These are phyloP conservation scores for Blastobotrys malaysiensis DNA, from an alignment of 1,139 yeast genomes.

Conservation along the genomic window DNA sequence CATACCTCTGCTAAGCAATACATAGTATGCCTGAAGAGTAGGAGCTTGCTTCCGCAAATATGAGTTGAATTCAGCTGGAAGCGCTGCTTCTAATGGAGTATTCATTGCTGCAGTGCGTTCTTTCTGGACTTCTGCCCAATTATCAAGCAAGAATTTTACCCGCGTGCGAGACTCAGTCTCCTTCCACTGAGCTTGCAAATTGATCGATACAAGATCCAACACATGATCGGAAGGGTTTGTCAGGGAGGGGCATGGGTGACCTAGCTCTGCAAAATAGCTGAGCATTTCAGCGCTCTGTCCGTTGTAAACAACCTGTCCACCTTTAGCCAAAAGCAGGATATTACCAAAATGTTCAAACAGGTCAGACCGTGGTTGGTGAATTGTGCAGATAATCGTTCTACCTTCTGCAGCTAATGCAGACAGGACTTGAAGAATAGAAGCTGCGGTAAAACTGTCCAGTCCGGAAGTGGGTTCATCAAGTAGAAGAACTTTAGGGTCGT, in stretches of 20 bases:
- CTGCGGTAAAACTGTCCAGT: slow-evolving; percentile 73
- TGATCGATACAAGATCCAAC: slow-evolving; percentile 59
- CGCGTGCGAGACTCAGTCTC: slow-evolving; percentile 37
- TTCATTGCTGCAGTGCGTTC: slow-evolving; percentile 2
- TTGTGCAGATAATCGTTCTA: slow-evolving; percentile 70
- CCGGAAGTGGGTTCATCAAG: slow-evolving; percentile 91
- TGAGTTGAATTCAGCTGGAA: slow-evolving; percentile 18
- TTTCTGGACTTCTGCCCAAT: slow-evolving; percentile 23
- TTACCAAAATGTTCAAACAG: slow-evolving; percentile 61
- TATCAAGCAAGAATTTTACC: slow-evolving; percentile 27
- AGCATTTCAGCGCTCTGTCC: slow-evolving; percentile 39
- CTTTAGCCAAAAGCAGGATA: slow-evolving; percentile 60
- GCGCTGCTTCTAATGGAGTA: not conserved
- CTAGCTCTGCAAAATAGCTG: slow-evolving; percentile 41
- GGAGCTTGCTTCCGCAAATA: slow-evolving; percentile 30
- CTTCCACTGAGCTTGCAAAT: slow-evolving; percentile 34
- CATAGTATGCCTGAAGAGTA: slow-evolving; percentile 36
- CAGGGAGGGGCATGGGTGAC: slow-evolving; percentile 51
- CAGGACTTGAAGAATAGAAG: slow-evolving; percentile 59
- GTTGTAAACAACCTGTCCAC: slow-evolving; percentile 66
- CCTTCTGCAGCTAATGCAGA: slow-evolving; percentile 54
- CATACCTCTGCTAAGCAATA: slow-evolving; percentile 42
- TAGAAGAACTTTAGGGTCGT: slow-evolving; percentile 63
- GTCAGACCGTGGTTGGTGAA: slow-evolving; percentile 78
- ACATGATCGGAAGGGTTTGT: slow-evolving; percentile 70